Evolutionary conservation across 495 filamentous ascomycete genomes (phyloP).

Genomic region (Bombardia bombarda): DNA sequence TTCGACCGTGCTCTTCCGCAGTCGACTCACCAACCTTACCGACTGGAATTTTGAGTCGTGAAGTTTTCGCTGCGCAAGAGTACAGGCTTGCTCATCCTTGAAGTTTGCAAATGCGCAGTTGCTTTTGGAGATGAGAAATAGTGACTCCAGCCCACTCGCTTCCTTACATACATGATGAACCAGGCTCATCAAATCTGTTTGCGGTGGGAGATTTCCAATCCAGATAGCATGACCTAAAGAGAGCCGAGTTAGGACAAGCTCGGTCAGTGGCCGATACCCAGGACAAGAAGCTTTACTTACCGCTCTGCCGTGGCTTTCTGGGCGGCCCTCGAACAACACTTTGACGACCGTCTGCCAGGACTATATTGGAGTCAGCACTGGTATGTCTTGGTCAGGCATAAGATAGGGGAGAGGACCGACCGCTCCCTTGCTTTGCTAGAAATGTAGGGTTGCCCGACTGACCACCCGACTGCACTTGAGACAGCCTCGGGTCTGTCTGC

Average conservation of each 20-base stretch:
- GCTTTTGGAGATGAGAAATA: constrained; percentile 94
- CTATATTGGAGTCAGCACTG: constrained; percentile 13
- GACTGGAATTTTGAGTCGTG: constrained; percentile 89
- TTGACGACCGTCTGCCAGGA: constrained; percentile 21
- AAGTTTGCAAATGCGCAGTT: constrained; percentile 99
- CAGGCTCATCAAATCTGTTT: constrained; percentile 66
- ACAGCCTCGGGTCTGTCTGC: constrained; percentile 4
- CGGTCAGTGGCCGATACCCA: neutral
- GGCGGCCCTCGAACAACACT: constrained; percentile 76
- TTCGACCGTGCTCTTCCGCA: constrained; percentile 57
- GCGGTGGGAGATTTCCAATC: constrained; percentile 90
- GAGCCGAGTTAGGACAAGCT: neutral
- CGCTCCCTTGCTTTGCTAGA: constrained; percentile 1
- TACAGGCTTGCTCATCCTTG: constrained; percentile 68
- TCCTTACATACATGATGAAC: constrained; percentile 89
- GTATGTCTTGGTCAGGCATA: neutral
- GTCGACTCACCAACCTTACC: constrained; percentile 81
- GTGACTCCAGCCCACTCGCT: constrained; percentile 74
- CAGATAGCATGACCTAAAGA: constrained; percentile 79
- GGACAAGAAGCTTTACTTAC: constrained; percentile 19
- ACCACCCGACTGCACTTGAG: constrained; percentile 4
- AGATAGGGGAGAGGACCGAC: constrained; percentile 3
- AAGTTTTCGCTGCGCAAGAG: constrained; percentile 71
- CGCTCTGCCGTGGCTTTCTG: constrained; percentile 77
- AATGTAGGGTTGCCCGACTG: constrained; percentile 1